Evolutionary conservation across 2,329 filamentous ascomycete genomes (phyloP).

Genomic region (Nemania bipapillata): DNA sequence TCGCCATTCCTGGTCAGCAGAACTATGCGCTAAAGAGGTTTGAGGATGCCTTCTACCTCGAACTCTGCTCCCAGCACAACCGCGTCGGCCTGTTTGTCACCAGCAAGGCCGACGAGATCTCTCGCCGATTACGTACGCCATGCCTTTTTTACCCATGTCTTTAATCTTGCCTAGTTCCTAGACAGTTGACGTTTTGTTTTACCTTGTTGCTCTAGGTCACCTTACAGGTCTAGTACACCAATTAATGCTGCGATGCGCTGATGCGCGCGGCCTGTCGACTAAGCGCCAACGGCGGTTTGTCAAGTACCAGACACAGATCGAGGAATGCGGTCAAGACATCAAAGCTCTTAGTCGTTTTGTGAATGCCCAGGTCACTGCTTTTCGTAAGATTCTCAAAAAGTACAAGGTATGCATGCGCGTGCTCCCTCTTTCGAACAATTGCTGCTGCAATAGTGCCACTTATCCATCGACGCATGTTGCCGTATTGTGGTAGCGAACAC

Average conservation of each 20-base stretch:
- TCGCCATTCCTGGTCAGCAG: slow-evolving; percentile 77
- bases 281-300: slow-evolving; percentile 64
- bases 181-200: slow-evolving; percentile 7
- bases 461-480: neutral
- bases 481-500: neutral
- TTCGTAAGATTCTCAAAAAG: slow-evolving; percentile 86
- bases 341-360: slow-evolving; percentile 73
- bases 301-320: slow-evolving; percentile 64
- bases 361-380: slow-evolving; percentile 77
- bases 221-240: slow-evolving; percentile 61
- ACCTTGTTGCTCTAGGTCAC: slow-evolving; percentile 55
- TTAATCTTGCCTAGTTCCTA: neutral
- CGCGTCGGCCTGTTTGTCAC: slow-evolving; percentile 81
- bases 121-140: slow-evolving; percentile 71
- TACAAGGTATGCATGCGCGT: slow-evolving; percentile 66
- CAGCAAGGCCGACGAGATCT: slow-evolving; percentile 83
- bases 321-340: slow-evolving; percentile 75
- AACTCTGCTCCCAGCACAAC: slow-evolving; percentile 79
- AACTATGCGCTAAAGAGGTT: slow-evolving; percentile 70
- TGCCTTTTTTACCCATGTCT: neutral
- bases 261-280: slow-evolving; percentile 52
- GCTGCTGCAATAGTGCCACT: neutral
- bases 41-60: slow-evolving; percentile 75
- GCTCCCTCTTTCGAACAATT: neutral
- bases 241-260: slow-evolving; percentile 58